A percentile compares a stretch with the other conserved stretches of the same genome.
Evolutionary conservation across 2,329 filamentous ascomycete genomes (phyloP).

Genomic region (Aureobasidium sp.): DNA sequence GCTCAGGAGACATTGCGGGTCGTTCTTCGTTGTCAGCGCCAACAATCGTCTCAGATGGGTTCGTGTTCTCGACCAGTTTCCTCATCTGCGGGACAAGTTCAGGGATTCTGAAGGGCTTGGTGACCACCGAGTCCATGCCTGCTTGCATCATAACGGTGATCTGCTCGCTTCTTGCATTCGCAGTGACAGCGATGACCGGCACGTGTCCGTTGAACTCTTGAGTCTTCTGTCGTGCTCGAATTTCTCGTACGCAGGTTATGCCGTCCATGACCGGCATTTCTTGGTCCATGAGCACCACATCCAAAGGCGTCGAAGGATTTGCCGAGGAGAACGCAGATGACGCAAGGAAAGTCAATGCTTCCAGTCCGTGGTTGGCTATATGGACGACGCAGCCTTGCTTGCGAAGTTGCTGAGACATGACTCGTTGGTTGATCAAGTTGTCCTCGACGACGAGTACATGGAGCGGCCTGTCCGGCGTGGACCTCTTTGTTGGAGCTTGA

Average conservation of each 20-base stretch:
- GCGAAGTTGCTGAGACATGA: conserved; percentile 22
- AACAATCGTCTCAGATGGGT: background rate
- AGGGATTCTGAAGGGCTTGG: conserved; percentile 28
- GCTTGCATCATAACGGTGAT: conserved; percentile 19
- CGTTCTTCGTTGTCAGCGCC: background rate
- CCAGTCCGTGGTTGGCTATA: conserved; percentile 22
- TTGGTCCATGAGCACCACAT: conserved; percentile 12
- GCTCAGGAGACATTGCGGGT: background rate
- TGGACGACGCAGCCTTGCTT: conserved; percentile 21
- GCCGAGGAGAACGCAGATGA: conserved; percentile 12
- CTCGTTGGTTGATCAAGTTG: conserved; percentile 24
- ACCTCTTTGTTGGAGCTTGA: background rate
- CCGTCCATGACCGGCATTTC: conserved; percentile 77
- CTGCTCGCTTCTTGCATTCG: conserved; percentile 54
- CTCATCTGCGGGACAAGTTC: conserved; percentile 28
- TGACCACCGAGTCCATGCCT: conserved; percentile 23
- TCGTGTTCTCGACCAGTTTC: background rate
- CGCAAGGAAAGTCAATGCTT: conserved; percentile 21
- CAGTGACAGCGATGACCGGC: conserved; percentile 64
- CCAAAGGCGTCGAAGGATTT: conserved; percentile 6
- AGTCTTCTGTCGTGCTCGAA: conserved; percentile 49
- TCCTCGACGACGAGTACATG: conserved; percentile 23
- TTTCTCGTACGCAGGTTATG: conserved; percentile 56
- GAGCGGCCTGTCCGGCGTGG: conserved; percentile 19
- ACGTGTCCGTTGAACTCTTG: conserved; percentile 53